A percentile compares a stretch with the other conserved stretches of the same genome.
Evolutionary conservation across 495 filamentous ascomycete species (phyloP).

Genomic region (Barbatosphaeria neglecta): DNA sequence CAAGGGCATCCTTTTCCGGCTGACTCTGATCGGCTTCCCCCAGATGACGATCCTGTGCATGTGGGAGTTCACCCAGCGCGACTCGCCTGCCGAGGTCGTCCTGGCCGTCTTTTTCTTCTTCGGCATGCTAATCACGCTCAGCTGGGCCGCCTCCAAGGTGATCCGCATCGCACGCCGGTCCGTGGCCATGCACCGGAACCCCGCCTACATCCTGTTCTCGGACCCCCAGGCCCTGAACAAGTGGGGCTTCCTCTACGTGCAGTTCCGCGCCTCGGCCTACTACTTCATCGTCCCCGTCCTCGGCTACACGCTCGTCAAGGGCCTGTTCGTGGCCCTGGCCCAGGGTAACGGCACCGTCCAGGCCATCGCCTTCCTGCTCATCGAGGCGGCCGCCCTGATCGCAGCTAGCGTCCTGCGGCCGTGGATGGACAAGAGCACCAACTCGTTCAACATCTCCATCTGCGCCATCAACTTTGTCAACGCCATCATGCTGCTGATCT

Average conservation of each 20-base stretch:
- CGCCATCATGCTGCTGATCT: constrained; percentile 72
- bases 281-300: constrained; percentile 88
- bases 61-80: constrained; percentile 82
- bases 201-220: constrained; percentile 93
- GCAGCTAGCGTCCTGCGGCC: constrained; percentile 69
- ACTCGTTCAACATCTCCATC: constrained; percentile 93
- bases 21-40: constrained; percentile 86
- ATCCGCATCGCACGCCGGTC: constrained; percentile 80
- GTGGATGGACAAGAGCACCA: constrained; percentile 99
- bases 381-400: constrained; percentile 76
- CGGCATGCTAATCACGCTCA: constrained; percentile 66
- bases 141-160: constrained; percentile 82
- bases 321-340: constrained; percentile 79
- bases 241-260: constrained; percentile 97
- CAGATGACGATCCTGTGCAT: constrained; percentile 86
- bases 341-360: constrained; percentile 67
- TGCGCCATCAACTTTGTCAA: constrained; percentile 84
- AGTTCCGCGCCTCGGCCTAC: constrained; percentile 92
- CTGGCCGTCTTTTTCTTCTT: constrained; percentile 84
- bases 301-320: constrained; percentile 70
- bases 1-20: constrained; percentile 84
- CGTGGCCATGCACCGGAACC: constrained; percentile 85
- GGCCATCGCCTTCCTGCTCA: constrained; percentile 72
- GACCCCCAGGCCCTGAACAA: constrained; percentile 89
- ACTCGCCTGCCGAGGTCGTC: constrained; percentile 80